A percentile compares a stretch with the other conserved stretches of the same genome.
These are phyloP conservation scores for Berberis vulgaris DNA, from an alignment of 164 flowering plant genomes.

Conservation along the genomic window DNA sequence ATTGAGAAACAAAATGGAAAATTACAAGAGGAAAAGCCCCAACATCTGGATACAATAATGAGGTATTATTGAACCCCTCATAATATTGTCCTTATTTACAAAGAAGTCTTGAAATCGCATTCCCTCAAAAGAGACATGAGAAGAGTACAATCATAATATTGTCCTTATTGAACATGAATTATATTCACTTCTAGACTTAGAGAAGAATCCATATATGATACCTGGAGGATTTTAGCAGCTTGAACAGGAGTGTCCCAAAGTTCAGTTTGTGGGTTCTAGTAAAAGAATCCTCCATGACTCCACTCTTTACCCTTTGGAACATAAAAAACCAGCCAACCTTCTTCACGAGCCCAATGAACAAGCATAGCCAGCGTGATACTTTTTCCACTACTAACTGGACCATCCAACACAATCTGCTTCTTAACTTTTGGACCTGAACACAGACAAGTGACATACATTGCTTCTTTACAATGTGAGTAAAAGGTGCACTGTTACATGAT, in stretches of 20 bases:
- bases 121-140: too few species aligned
- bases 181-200: neutral
- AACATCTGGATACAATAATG: too few species aligned
- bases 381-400: slow-evolving; percentile 81
- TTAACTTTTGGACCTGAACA: slow-evolving; percentile 44
- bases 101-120: too few species aligned
- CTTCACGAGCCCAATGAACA: slow-evolving; percentile 93
- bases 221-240: slow-evolving; percentile 73
- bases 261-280: slow-evolving; percentile 62
- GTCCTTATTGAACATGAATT: too few species aligned
- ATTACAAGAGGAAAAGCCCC: too few species aligned
- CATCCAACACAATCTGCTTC: slow-evolving; percentile 89
- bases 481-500: too few species aligned
- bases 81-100: too few species aligned
- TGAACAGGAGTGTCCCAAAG: slow-evolving; percentile 96
- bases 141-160: too few species aligned
- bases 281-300: slow-evolving; percentile 90
- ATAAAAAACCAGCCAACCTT: slow-evolving; percentile 95
- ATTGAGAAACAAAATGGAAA: too few species aligned
- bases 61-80: too few species aligned
- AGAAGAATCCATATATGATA: slow-evolving; percentile 7
- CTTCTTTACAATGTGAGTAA: too few species aligned
- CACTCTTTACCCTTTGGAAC: slow-evolving; percentile 68
- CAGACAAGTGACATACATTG: too few species aligned
- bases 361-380: slow-evolving; percentile 92